Evolutionary conservation across 768 basidiomycete species (phyloP), one percentile per base, ranked within the genome.

Genomic region (Pleurotus citrinopileatus): DNA sequence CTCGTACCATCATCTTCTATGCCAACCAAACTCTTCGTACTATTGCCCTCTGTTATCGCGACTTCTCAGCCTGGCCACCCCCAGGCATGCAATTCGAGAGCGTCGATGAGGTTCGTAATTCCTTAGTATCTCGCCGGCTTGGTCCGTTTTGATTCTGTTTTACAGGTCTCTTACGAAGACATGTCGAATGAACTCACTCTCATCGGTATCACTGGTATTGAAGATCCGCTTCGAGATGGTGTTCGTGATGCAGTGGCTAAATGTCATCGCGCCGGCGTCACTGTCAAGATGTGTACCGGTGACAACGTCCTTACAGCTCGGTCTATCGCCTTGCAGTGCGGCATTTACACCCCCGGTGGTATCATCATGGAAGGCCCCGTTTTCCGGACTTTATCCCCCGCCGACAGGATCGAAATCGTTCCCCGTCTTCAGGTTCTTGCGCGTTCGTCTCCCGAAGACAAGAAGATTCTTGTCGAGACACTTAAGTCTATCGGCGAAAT

Each of bases 251-350:
- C 96, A 15, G 96, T 99, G 40, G 76, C 80, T 40, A 86, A 91
- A 63, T 98, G 95, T 65, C 84, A 84, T 62, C 80, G 76, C 50
- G 96, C 97, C 37, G 95, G 96, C 57, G 94, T 99, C 12, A 77
- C 80, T 20, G 86, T 98, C 73, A 98, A 97, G 74, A 99, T 98
- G 95, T 96, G 93, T 67, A 98, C 97, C 0, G 97, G 96, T 59
- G 95, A 98, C 70, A 98, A 97, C 59, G 92, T 94, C 46, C 83
- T 98, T 48, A 95, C 91, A 0, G 92, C 91, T 46, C 85, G 94
- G n/a, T 97, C 95, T 5, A 99, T 99, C 62, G 96, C 97, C 19
- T 79, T 81, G 1, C 96, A 99, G 63, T 98, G 96, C 63, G 94
- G 95, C 34, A 98, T 98, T 66, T 98, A 89, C 73, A 89, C 88